Evolutionary conservation across 306 rosid species (phyloP).

Genomic region (Sindora glabra): DNA sequence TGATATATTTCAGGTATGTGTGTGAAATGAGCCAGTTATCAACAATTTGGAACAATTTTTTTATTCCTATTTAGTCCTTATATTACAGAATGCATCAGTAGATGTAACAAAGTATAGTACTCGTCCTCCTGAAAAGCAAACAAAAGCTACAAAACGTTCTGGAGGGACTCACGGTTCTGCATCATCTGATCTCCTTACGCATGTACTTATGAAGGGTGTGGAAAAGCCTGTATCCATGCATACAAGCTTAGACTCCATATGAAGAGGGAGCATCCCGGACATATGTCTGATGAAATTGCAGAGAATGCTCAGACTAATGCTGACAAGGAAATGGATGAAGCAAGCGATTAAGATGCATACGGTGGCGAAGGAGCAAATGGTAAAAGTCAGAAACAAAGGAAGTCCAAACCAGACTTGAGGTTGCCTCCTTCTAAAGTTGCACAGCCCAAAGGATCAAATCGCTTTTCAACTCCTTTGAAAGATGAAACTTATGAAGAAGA

Average conservation of each 20-base stretch:
- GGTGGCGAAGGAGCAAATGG: constrained; percentile 52
- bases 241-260: constrained; percentile 92
- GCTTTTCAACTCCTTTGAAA: constrained; percentile 43
- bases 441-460: constrained; percentile 53
- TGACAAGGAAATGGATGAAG: constrained; percentile 83
- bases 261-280: constrained; percentile 90
- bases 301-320: constrained; percentile 49
- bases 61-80: constrained; percentile 2
- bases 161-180: constrained; percentile 64
- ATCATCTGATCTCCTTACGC: constrained; percentile 85
- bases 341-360: constrained; percentile 79
- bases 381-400: constrained; percentile 65
- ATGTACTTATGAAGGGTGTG: constrained; percentile 92
- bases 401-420: constrained; percentile 61
- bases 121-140: constrained; percentile 63
- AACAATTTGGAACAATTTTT: not conserved
- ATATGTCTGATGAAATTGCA: constrained; percentile 57
- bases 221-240: constrained; percentile 87
- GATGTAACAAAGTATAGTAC: constrained; percentile 60
- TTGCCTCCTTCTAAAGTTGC: constrained; percentile 57
- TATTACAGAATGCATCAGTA: constrained; percentile 45
- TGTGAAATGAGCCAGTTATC: not conserved
- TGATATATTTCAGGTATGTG: not conserved
- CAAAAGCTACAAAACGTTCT: constrained; percentile 52
- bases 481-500: constrained; percentile 68